Conservation (phyloP, 169 alveolate genomes). For the Ichthyophthirius multifiliis region DNA sequence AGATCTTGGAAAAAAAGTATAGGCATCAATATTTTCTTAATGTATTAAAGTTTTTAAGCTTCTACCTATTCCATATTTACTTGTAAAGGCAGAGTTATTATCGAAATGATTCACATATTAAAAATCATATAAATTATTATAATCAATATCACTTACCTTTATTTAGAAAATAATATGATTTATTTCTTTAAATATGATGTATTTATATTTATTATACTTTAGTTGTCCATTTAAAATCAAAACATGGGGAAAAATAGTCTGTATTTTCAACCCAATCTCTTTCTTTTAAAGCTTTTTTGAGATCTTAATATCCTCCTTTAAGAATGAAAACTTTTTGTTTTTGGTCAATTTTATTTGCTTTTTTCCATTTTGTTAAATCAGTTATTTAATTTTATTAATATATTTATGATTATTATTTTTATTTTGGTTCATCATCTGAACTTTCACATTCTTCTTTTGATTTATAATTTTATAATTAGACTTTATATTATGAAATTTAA, state of each 20-base stretch:
- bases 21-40: slow-evolving; percentile 66
- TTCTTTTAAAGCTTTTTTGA: slow-evolving; percentile 57
- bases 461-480: neutral
- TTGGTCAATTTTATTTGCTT: slow-evolving; percentile 7
- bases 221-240: slow-evolving; percentile 59
- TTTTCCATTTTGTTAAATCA: slow-evolving; percentile 6
- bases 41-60: slow-evolving; percentile 66
- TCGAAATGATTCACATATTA: slow-evolving; percentile 76
- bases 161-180: slow-evolving; percentile 4
- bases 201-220: no score
- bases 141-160: slow-evolving; percentile 68
- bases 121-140: slow-evolving; percentile 49
- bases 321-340: slow-evolving; percentile 62
- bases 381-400: neutral
- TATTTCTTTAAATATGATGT: no score
- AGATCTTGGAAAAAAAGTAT: slow-evolving; percentile 85
- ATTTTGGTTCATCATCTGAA: slow-evolving; percentile 22
- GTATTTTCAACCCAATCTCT: slow-evolving; percentile 80
- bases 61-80: slow-evolving; percentile 83
- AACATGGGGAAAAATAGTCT: slow-evolving; percentile 54
- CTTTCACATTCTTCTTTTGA: neutral
- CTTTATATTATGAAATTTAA: neutral
- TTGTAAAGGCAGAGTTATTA: slow-evolving; percentile 64
- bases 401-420: neutral
- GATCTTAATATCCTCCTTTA: slow-evolving; percentile 62